phyloP scores from a whole-genome alignment of 768 basidiomycete genomes.

The Clitopilus passeckerianus region DNA sequence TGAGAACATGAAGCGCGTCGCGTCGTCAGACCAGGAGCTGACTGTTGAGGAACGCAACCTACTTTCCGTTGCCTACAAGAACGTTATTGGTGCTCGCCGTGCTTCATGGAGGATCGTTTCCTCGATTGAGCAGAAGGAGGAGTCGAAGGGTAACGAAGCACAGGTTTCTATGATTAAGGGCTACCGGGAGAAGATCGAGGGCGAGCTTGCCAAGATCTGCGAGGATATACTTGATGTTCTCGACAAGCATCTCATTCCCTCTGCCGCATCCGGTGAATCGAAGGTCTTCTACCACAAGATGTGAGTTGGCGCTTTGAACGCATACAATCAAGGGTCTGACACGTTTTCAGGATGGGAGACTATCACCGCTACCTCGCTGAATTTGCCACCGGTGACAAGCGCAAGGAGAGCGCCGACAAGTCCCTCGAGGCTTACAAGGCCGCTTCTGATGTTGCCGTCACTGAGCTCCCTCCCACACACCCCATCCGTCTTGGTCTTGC shows the following conservation, averaged over 20 bases:
- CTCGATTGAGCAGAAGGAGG: constrained; percentile 99
- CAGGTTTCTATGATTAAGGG: constrained; percentile 97
- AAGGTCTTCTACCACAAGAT: constrained; percentile 99
- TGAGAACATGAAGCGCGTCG: constrained; percentile 99
- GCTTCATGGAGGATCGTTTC: constrained; percentile 98
- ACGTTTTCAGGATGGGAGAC: constrained; percentile 84
- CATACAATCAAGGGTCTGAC: constrained; percentile 12
- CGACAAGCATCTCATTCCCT: constrained; percentile 96
- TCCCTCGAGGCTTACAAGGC: constrained; percentile 97
- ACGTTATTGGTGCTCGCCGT: constrained; percentile 96
- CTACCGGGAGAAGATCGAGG: constrained; percentile 97
- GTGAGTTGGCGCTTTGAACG: constrained; percentile 36
- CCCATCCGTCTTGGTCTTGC: constrained; percentile 98
- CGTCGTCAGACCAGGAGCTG: constrained; percentile 95
- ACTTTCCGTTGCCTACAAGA: constrained; percentile 98
- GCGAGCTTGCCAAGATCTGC: constrained; percentile 96
- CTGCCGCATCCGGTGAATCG: constrained; percentile 93
- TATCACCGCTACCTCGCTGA: constrained; percentile 99
- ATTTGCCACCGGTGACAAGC: constrained; percentile 97
- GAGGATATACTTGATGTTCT: constrained; percentile 97
- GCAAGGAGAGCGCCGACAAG: constrained; percentile 96
- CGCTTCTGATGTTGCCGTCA: constrained; percentile 94
- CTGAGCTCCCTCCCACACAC: constrained; percentile 92
- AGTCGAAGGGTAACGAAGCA: constrained; percentile 94
- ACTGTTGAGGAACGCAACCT: constrained; percentile 99